Evolutionary conservation across 345 rosid genomes (phyloP).

Genomic region (Salix suchowensis): DNA sequence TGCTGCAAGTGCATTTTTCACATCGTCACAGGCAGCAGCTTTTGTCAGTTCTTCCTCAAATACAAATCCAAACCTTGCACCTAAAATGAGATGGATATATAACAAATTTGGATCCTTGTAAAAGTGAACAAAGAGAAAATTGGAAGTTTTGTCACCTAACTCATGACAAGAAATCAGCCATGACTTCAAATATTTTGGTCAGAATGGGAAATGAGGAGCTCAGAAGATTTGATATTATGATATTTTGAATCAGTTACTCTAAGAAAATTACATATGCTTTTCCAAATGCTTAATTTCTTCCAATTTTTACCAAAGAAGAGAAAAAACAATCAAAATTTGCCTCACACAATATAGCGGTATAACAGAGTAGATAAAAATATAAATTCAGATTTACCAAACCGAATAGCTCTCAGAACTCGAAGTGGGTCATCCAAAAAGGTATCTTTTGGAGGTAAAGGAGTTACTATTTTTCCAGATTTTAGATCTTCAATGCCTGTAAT

Average conservation of each 20-base stretch:
- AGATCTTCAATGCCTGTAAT: slow-evolving; percentile 72
- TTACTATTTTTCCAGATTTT: slow-evolving; percentile 72
- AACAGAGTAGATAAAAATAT: neutral
- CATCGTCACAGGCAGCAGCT: slow-evolving; percentile 74
- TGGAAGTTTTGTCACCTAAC: neutral
- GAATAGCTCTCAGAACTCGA: slow-evolving; percentile 93
- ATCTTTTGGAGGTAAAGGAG: slow-evolving; percentile 80
- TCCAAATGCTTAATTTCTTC: neutral
- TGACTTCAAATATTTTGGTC: too few species aligned
- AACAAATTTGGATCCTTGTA: neutral
- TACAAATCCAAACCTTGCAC: slow-evolving; percentile 76
- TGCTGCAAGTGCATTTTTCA: slow-evolving; percentile 72
- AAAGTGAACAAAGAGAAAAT: neutral
- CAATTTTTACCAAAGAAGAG: neutral
- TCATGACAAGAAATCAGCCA: neutral
- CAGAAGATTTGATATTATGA: neutral
- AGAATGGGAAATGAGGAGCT: too few species aligned
- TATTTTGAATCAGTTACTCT: neutral
- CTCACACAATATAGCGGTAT: neutral
- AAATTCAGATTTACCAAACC: slow-evolving; percentile 60
- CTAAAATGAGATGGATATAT: slow-evolving; percentile 32
- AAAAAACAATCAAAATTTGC: neutral
- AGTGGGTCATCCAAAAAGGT: slow-evolving; percentile 96
- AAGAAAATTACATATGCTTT: neutral
- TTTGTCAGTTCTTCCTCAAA: slow-evolving; percentile 68